Conservation (phyloP, 768 basidiomycete genomes). For the Tulasnella sp. region DNA sequence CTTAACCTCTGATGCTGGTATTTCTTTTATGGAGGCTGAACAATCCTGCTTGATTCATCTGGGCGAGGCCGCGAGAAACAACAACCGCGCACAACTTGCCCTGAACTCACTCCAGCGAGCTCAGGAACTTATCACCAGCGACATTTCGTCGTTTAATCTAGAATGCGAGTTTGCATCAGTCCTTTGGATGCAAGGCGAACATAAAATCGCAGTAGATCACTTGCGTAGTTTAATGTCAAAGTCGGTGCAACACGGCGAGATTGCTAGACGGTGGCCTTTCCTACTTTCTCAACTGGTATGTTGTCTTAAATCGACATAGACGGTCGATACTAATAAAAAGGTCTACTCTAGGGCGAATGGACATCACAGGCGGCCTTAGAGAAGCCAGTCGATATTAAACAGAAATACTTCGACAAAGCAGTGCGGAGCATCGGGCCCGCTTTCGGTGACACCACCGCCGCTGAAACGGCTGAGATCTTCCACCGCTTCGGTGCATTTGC, state of each 20-base stretch:
- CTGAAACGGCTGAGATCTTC: constrained; percentile 37
- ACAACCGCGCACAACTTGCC: constrained; percentile 66
- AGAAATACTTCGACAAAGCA: constrained; percentile 61
- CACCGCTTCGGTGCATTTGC: constrained; percentile 83
- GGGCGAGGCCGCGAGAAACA: constrained; percentile 58
- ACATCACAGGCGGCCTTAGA: constrained; percentile 75
- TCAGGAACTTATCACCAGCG: constrained; percentile 41
- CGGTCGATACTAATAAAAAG: background rate
- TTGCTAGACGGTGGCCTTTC: constrained; percentile 13
- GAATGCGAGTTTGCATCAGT: constrained; percentile 81
- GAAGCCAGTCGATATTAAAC: constrained; percentile 60
- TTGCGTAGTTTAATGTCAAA: constrained; percentile 34
- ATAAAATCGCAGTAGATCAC: constrained; percentile 67
- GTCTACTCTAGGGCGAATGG: constrained; percentile 67
- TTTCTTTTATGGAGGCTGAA: constrained; percentile 48
- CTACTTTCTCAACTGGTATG: constrained; percentile 55
- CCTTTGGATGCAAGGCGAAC: constrained; percentile 80
- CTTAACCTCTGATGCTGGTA: constrained; percentile 43
- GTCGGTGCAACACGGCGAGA: constrained; percentile 3
- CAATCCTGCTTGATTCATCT: constrained; percentile 59
- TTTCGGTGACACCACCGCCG: constrained; percentile 11
- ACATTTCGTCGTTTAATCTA: constrained; percentile 40
- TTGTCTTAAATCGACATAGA: too few species aligned
- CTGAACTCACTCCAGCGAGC: constrained; percentile 76
- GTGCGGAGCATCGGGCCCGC: constrained; percentile 22